Conservation (phyloP, 345 rosid species). For the Punica granatum region DNA sequence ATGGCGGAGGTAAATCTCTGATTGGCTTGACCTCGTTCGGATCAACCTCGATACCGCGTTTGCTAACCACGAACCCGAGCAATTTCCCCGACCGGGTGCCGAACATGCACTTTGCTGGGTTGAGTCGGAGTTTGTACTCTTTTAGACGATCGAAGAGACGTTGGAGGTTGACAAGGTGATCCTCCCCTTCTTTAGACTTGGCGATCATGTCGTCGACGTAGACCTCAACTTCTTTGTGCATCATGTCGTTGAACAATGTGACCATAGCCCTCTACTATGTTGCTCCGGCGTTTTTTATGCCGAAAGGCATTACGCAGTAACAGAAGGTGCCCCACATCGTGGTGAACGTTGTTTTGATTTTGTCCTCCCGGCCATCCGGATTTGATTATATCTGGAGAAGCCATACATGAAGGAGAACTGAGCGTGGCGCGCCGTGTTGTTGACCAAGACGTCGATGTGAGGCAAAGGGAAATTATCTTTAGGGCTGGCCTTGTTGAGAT, state of each 20-base stretch:
- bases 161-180: neutral
- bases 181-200: neutral
- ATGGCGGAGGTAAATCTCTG: no score
- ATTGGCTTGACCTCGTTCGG: no score
- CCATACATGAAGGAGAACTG: neutral
- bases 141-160: neutral
- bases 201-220: slow-evolving; percentile 2
- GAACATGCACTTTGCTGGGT: neutral
- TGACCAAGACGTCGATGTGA: neutral
- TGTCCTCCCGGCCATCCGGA: neutral
- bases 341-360: neutral
- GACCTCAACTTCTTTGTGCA: neutral
- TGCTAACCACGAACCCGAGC: no score
- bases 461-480: neutral
- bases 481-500: neutral
- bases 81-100: neutral
- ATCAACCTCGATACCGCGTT: no score
- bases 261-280: neutral
- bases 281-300: neutral
- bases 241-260: neutral
- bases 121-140: neutral
- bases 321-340: neutral
- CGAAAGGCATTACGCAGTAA: neutral
- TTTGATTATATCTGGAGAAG: neutral
- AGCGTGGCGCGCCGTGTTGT: neutral